Evolutionary conservation across 208 protist species (phyloP).

Genomic region (Trichomonas gallinae): DNA sequence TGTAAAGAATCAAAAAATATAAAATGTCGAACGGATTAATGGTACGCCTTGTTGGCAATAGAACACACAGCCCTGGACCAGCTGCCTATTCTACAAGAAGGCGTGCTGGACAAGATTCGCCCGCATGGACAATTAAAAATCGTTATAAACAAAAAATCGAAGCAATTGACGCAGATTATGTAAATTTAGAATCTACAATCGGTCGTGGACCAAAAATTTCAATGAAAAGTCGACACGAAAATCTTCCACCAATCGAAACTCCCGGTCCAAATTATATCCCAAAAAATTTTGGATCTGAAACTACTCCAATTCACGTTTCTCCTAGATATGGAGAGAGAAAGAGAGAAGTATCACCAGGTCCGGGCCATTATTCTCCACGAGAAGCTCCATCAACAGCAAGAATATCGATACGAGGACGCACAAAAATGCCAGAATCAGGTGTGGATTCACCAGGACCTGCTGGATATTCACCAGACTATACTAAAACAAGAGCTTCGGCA

Average conservation of each 20-base stretch:
- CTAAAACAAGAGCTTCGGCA: background rate
- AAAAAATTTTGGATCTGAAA: background rate
- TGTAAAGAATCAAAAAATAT: too few relatives aligned
- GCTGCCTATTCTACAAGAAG: too few relatives aligned
- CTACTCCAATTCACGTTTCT: background rate
- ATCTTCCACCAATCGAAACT: background rate
- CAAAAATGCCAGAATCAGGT: background rate
- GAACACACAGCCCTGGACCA: too few relatives aligned
- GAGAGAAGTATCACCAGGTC: background rate
- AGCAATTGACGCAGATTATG: background rate
- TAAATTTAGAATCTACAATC: background rate
- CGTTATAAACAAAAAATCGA: background rate
- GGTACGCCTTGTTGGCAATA: too few relatives aligned
- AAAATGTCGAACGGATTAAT: too few relatives aligned
- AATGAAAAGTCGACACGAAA: background rate
- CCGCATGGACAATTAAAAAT: background rate
- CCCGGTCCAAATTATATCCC: background rate
- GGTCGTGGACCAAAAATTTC: background rate
- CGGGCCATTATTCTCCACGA: background rate
- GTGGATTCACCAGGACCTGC: background rate
- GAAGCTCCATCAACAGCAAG: background rate
- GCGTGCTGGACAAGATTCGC: background rate
- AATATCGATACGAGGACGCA: background rate
- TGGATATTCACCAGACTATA: background rate
- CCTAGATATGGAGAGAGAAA: background rate